Conservation (phyloP, 805 yeast species). For the Hermanozyma aechmeae region DNA sequence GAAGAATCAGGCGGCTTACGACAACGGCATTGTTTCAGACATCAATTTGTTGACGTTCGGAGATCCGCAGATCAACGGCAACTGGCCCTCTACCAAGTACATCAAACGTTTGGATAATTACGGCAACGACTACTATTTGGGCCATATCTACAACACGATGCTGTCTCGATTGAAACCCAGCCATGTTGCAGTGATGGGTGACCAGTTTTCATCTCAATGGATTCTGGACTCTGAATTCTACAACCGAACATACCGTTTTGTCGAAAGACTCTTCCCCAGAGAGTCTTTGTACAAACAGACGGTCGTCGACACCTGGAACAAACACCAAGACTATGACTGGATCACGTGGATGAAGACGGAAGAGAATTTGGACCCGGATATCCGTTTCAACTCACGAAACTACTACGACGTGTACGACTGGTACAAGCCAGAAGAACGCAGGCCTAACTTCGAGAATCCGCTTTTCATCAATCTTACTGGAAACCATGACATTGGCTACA, state of each 20-base stretch:
- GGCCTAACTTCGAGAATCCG: conserved; percentile 43
- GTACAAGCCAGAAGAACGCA: conserved; percentile 28
- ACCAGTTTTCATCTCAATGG: conserved; percentile 91
- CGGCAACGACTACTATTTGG: conserved; percentile 85
- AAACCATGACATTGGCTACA: conserved; percentile 92
- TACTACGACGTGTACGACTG: conserved; percentile 60
- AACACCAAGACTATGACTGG: conserved; percentile 54
- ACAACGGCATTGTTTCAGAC: conserved; percentile 23
- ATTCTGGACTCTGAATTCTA: conserved; percentile 79
- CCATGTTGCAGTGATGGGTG: conserved; percentile 88
- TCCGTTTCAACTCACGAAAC: conserved; percentile 25
- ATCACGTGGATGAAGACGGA: conserved; percentile 35
- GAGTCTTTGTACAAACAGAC: conserved; percentile 41
- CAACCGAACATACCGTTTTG: conserved; percentile 67
- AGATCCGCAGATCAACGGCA: conserved; percentile 95
- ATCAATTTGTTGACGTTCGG: conserved; percentile 78
- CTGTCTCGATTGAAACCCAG: conserved; percentile 56
- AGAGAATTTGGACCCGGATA: conserved; percentile 20
- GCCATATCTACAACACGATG: conserved; percentile 72
- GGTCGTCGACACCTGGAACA: conserved; percentile 36
- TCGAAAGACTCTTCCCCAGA: conserved; percentile 58
- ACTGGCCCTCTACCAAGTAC: conserved; percentile 61
- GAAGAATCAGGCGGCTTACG: conserved; percentile 3
- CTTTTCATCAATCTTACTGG: conserved; percentile 81
- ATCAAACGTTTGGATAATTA: conserved; percentile 70